Conservation (phyloP, 768 basidiomycete species). For the Leccinellum albellum region DNA sequence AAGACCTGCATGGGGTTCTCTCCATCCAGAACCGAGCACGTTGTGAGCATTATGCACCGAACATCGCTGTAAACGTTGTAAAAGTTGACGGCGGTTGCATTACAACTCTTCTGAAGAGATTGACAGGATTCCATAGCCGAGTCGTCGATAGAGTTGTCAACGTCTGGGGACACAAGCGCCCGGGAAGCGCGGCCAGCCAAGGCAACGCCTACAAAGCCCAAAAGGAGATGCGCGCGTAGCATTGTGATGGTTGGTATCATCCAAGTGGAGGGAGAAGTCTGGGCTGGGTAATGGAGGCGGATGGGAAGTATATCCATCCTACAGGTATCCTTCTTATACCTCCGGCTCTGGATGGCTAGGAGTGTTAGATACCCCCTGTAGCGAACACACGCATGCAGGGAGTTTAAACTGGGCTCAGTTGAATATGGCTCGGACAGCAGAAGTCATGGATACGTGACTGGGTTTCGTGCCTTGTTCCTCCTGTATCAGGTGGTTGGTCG, state of each 20-base stretch:
- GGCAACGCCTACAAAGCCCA: slow-evolving; percentile 1
- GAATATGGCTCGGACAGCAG: neutral
- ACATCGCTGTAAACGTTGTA: slow-evolving; percentile 18
- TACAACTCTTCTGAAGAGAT: slow-evolving; percentile 20
- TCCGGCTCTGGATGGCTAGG: neutral
- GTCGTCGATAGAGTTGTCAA: slow-evolving; percentile 6
- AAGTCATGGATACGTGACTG: neutral
- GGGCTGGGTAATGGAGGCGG: neutral
- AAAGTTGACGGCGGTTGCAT: slow-evolving; percentile 14
- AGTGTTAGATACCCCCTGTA: neutral
- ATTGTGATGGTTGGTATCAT: neutral
- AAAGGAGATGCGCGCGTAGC: neutral
- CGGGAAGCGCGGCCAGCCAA: neutral
- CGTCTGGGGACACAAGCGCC: slow-evolving; percentile 11
- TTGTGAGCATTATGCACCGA: slow-evolving; percentile 20
- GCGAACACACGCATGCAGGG: neutral
- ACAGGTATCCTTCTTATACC: neutral
- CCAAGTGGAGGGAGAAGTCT: neutral
- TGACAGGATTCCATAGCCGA: slow-evolving; percentile 3
- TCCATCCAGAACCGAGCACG: neutral
- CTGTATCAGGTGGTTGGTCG: too few species aligned
- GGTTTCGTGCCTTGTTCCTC: neutral
- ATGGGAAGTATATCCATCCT: neutral
- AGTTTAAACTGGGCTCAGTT: neutral
- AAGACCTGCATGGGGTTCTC: slow-evolving; percentile 9